Evolutionary conservation across 257 asterid species (phyloP).

Genomic region (Nicotiana noctiflora): DNA sequence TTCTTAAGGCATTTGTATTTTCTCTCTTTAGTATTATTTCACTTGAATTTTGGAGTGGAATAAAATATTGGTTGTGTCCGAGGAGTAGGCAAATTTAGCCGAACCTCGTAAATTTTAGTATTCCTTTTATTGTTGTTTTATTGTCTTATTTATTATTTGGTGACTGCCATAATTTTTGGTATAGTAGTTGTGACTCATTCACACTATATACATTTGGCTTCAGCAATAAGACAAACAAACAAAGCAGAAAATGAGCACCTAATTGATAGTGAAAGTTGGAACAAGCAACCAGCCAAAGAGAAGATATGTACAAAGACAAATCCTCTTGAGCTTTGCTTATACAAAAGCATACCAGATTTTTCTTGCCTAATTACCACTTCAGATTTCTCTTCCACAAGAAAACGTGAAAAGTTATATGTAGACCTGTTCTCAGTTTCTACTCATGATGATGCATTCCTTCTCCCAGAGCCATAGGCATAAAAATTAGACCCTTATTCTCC

Average conservation of each 20-base stretch:
- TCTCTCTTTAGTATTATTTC: too few species aligned
- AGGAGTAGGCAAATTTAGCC: too few species aligned
- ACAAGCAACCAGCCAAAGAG: background rate
- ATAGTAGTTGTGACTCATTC: too few species aligned
- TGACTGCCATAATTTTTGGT: too few species aligned
- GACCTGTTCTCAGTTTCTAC: conserved; percentile 32
- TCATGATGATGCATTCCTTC: conserved; percentile 35
- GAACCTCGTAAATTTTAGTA: too few species aligned
- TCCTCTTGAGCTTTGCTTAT: background rate
- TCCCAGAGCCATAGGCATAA: conserved; percentile 49
- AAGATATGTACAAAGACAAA: background rate
- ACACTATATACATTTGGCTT: too few species aligned
- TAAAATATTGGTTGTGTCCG: too few species aligned
- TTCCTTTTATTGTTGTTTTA: too few species aligned
- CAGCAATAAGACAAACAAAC: background rate
- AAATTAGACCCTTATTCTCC: conserved; percentile 58
- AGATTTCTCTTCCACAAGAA: background rate
- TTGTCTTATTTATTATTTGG: too few species aligned
- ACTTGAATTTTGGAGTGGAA: too few species aligned
- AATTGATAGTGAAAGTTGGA: background rate
- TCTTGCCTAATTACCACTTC: background rate
- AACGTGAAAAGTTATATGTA: background rate
- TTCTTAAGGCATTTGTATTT: too few species aligned
- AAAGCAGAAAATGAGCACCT: conserved; percentile 6
- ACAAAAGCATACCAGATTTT: background rate